Conservation (phyloP, 139 green algal species). For the Coelastrella sp. region DNA sequence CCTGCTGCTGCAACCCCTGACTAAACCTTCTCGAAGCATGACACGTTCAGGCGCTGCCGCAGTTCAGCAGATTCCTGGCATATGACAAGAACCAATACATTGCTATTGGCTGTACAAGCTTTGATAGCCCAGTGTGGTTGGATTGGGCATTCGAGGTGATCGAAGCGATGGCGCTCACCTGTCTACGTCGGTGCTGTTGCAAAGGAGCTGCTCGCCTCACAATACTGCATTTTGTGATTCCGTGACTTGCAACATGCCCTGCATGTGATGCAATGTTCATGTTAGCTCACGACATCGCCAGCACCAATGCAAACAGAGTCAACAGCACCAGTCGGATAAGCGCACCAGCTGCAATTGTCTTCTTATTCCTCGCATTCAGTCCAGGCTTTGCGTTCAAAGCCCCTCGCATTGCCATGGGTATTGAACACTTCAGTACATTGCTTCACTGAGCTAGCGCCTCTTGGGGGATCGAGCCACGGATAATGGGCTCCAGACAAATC, state of each 20-base stretch:
- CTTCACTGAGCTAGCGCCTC: constrained; percentile 3
- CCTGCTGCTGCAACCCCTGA: no score
- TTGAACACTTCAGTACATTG: not conserved
- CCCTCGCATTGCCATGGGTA: not conserved
- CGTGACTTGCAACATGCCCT: not conserved
- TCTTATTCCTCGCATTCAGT: not conserved
- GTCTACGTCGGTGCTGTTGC: not conserved
- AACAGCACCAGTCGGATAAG: not conserved
- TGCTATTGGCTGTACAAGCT: no score
- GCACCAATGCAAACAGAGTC: not conserved
- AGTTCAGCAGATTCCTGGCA: no score
- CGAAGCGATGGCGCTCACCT: not conserved
- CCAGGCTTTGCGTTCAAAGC: not conserved
- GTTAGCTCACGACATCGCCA: not conserved
- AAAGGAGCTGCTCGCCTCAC: not conserved
- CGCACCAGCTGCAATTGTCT: not conserved
- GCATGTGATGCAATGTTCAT: not conserved
- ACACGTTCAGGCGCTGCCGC: no score
- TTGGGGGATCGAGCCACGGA: no score
- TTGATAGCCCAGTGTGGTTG: no score
- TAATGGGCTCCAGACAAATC: no score
- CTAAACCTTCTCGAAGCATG: no score
- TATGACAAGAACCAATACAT: no score
- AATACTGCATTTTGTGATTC: not conserved
- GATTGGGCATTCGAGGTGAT: no score